Evolutionary conservation across 2,329 filamentous ascomycete genomes (phyloP).

Genomic region (Apiospora rasikravindrae): DNA sequence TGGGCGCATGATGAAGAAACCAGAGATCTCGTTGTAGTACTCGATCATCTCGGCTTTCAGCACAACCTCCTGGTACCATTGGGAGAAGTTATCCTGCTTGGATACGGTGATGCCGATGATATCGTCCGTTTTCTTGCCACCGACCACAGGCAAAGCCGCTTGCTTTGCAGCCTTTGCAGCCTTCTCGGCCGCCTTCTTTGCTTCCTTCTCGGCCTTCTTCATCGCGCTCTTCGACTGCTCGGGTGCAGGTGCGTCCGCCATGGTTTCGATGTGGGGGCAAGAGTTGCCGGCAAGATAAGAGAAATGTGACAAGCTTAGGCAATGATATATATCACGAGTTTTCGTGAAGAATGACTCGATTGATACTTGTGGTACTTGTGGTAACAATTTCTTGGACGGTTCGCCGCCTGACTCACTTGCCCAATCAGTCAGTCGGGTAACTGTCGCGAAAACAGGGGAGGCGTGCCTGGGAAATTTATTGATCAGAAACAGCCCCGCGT

Average conservation of each 20-base stretch:
- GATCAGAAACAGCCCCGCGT: slow-evolving; percentile 7
- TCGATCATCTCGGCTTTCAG: slow-evolving; percentile 97
- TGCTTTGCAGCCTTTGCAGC: slow-evolving; percentile 67
- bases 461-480: slow-evolving; percentile 15
- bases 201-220: slow-evolving; percentile 71
- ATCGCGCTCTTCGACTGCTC: slow-evolving; percentile 65
- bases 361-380: background rate
- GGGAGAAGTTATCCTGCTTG: slow-evolving; percentile 86
- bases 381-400: background rate
- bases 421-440: slow-evolving; percentile 11
- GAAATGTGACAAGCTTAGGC: background rate
- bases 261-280: background rate
- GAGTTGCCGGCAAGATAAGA: background rate
- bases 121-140: slow-evolving; percentile 53
- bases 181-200: slow-evolving; percentile 65
- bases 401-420: slow-evolving; percentile 9
- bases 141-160: slow-evolving; percentile 55
- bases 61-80: slow-evolving; percentile 98
- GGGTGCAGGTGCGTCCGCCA: slow-evolving; percentile 18
- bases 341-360: background rate
- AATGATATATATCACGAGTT: background rate
- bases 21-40: slow-evolving; percentile 87
- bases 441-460: slow-evolving; percentile 14
- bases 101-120: slow-evolving; percentile 87
- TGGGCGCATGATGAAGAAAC: slow-evolving; percentile 90